Percentiles rank a stretch among this genome's conserved stretches.
These are phyloP conservation scores for Sungouiella thailandica DNA, from an alignment of 805 yeast genomes.

Conservation along the genomic window DNA sequence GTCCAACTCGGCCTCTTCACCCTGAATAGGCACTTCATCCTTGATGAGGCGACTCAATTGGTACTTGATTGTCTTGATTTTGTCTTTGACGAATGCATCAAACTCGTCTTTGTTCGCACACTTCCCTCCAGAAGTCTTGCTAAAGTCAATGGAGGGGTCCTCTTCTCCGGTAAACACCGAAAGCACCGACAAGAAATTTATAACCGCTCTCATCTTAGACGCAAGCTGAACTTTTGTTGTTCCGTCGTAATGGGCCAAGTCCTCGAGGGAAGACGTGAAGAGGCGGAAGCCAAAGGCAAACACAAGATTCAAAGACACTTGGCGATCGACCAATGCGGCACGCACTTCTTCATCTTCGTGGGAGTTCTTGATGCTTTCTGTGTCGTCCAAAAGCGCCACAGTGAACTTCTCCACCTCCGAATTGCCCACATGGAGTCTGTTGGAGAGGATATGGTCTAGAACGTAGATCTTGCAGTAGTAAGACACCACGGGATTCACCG, in stretches of 20 bases:
- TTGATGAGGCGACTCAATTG: conserved; percentile 36
- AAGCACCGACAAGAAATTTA: conserved; percentile 48
- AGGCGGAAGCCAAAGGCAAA: conserved; percentile 50
- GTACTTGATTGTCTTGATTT: conserved; percentile 45
- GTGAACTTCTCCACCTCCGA: conserved; percentile 58
- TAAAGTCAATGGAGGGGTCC: conserved; percentile 24
- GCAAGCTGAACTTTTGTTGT: conserved; percentile 42
- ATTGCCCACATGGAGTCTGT: conserved; percentile 53
- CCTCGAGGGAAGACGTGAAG: conserved; percentile 38
- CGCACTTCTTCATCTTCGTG: conserved; percentile 35
- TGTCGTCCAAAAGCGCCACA: conserved; percentile 56
- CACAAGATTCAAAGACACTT: conserved; percentile 32
- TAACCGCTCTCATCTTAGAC: conserved; percentile 47
- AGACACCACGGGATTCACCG: conserved; percentile 60
- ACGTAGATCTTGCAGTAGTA: conserved; percentile 69
- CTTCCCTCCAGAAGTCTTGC: conserved; percentile 57
- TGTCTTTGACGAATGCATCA: conserved; percentile 42
- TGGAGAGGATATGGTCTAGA: conserved; percentile 62
- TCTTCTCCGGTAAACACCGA: conserved; percentile 26
- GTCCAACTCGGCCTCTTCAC: conserved; percentile 25
- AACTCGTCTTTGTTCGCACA: conserved; percentile 58
- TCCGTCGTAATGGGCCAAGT: conserved; percentile 42
- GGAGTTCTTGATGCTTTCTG: conserved; percentile 55
- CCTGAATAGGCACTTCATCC: conserved; percentile 26
- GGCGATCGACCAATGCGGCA: conserved; percentile 55